Evolutionary conservation across 2,329 filamentous ascomycete genomes (phyloP), one percentile per base, ranked within the genome.

Genomic region (Scedosporium boydii): DNA sequence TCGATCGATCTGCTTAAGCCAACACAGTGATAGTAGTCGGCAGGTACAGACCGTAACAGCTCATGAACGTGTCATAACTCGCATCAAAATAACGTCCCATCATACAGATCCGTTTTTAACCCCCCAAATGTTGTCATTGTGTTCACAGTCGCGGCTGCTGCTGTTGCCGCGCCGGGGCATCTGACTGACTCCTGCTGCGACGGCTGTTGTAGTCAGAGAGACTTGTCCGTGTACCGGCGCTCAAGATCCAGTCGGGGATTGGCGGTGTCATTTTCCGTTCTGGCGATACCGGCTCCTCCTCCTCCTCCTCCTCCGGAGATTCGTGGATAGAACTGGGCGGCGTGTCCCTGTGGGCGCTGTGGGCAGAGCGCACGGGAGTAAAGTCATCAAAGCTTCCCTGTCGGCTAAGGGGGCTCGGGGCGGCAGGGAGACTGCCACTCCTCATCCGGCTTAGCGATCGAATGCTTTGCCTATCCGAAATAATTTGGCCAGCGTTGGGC

Each of bases 111-210:
- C 9, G 62, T 68, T 72, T 44, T 71, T 66, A 51, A 38, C 18
- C 23, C 3, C 34, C 34, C 10, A n/a, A n/a, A 53, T 96, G 93
- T 92, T 69, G 97, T 93, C 27, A 92, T 98, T 55, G 29, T 55
- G 51, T 55, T 14, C 16, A 27, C 10, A 55, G 51, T 26, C 51
- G 21, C 16, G 2, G 51, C 23, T 55, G 21, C 12, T 55, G 18
- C 23, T 55, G 18, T 55, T 69, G 82, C 96, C 65, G 90, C 51
- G 23, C 18, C 3, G 18, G 51, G 16, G 27, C 55, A n/a, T 58
- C 55, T n/a, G 55, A 58, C 5, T 59, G 41, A 44, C 38, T 58
- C 46, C 60, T 46, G 23, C n/a, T 44, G 18, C 60, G 93, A 42
- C 90, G 93, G 65, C 66, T 76, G 61, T 77, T 73, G 65, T 81